These are phyloP conservation scores for Cercis canadensis DNA, from an alignment of 306 rosid species.

Conservation along the genomic window DNA sequence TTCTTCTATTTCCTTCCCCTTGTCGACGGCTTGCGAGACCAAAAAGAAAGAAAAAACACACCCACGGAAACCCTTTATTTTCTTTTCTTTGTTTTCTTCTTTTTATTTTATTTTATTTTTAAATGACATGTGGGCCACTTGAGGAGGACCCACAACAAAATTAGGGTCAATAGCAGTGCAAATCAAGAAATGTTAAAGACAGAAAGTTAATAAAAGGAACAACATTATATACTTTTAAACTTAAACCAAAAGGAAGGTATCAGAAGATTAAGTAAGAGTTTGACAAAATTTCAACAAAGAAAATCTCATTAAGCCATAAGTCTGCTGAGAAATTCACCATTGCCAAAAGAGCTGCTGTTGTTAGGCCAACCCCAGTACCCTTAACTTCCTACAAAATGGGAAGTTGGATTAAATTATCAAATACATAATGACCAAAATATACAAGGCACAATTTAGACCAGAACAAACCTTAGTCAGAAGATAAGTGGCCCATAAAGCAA, in stretches of 20 bases:
- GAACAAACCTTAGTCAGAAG: slow-evolving; percentile 66
- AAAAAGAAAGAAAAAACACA: too few species aligned
- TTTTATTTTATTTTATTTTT: background rate
- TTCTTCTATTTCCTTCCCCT: too few species aligned
- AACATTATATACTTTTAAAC: background rate
- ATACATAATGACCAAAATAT: slow-evolving; percentile 8
- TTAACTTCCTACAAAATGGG: too few species aligned
- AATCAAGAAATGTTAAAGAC: background rate
- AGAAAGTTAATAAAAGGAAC: background rate
- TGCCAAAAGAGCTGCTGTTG: slow-evolving; percentile 91
- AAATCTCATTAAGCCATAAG: slow-evolving; percentile 37
- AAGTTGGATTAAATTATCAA: too few species aligned
- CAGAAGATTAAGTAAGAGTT: background rate
- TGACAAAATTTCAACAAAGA: slow-evolving; percentile 13
- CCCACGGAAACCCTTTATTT: too few species aligned
- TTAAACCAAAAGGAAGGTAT: background rate
- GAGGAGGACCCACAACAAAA: background rate
- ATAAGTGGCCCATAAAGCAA: slow-evolving; percentile 76
- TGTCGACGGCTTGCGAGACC: too few species aligned
- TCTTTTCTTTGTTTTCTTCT: too few species aligned
- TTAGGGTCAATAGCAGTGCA: background rate
- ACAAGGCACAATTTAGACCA: background rate
- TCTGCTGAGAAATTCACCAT: slow-evolving; percentile 68
- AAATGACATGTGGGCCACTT: too few species aligned
- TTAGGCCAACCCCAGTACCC: slow-evolving; percentile 95